Conservation (phyloP, 2,329 filamentous ascomycete genomes). For the Aspergillus fructus region DNA sequence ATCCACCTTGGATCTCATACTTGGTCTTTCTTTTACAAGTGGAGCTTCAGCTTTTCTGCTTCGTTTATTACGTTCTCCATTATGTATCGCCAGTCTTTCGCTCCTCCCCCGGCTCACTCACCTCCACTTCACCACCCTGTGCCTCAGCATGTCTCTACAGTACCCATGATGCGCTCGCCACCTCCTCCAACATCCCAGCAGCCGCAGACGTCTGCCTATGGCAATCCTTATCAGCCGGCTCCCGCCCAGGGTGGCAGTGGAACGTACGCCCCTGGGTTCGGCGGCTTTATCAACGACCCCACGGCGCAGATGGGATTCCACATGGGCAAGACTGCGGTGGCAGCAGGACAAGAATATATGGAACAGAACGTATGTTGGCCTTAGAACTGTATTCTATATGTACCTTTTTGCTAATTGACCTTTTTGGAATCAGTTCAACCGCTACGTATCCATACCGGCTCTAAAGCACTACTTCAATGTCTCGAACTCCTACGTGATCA, state of each 20-base stretch:
- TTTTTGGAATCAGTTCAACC: slow-evolving; percentile 58
- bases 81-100: slow-evolving; percentile 87
- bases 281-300: slow-evolving; percentile 93
- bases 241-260: slow-evolving; percentile 42
- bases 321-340: slow-evolving; percentile 87
- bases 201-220: slow-evolving; percentile 55
- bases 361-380: slow-evolving; percentile 77
- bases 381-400: neutral
- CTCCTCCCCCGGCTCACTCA: slow-evolving; percentile 71
- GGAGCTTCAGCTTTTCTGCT: neutral
- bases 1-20: slow-evolving; percentile 1
- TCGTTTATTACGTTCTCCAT: slow-evolving; percentile 9
- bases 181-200: slow-evolving; percentile 76
- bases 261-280: slow-evolving; percentile 63
- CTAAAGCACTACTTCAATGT: slow-evolving; percentile 99
- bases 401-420: neutral
- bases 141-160: slow-evolving; percentile 96
- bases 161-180: slow-evolving; percentile 93
- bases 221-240: slow-evolving; percentile 51
- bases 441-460: slow-evolving; percentile 86
- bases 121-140: slow-evolving; percentile 96
- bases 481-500: slow-evolving; percentile 92
- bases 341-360: slow-evolving; percentile 88
- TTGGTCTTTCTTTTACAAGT: slow-evolving; percentile 7
- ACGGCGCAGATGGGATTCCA: slow-evolving; percentile 93